Evolutionary conservation across 2,329 filamentous ascomycete genomes (phyloP), one percentile per base, ranked within the genome.

Genomic region (Amphichorda felina): DNA sequence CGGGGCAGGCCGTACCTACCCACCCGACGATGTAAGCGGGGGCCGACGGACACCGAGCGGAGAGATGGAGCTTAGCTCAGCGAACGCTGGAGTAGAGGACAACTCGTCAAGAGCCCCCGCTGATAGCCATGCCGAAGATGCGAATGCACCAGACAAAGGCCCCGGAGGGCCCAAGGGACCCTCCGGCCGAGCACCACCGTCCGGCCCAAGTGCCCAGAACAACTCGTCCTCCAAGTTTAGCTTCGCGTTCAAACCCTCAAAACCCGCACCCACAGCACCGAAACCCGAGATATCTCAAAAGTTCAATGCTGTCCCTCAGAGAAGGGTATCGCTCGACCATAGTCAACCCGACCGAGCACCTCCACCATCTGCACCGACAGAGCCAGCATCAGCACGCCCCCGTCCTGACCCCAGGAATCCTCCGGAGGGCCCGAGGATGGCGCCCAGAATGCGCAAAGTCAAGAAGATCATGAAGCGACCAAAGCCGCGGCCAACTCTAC

Each of bases 231-330:
- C 76, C 30, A 91, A 89, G 58, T 93, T 95, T 50, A 93, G 86
- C 54, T 96, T 96, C 55, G 86, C 87, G 2, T 86, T 96, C 57
- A 95, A 95, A 54, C 72, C 79, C 8, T 72, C 67, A 9, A 79
- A 79, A 45, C 61, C 68, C 7, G 57, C 67, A 2, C 60, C 72
- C 11, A 60, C 75, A 8, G 63, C 66, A 10, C 74, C 75, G 3
- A 78, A 79, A 43, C 72, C 70, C 3, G 75, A 80, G 44, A 80
- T 80, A 36, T 78, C 75, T 0, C 72, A 75, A 43, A 79, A 79
- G 46, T 70, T 80, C 38, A 89, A 82, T 51, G 73, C 77, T 16
- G 66, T 70, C 3, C 66, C 78, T 15, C 60, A 63, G 18, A 63
- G 70, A 41, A 63, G 66, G 15, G 17, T 36, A 42, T 36, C 35